Percentiles rank a stretch among this genome's conserved stretches.
Conservation (phyloP, 1,139 yeast genomes). For the Fermentozyma sake region DNA sequence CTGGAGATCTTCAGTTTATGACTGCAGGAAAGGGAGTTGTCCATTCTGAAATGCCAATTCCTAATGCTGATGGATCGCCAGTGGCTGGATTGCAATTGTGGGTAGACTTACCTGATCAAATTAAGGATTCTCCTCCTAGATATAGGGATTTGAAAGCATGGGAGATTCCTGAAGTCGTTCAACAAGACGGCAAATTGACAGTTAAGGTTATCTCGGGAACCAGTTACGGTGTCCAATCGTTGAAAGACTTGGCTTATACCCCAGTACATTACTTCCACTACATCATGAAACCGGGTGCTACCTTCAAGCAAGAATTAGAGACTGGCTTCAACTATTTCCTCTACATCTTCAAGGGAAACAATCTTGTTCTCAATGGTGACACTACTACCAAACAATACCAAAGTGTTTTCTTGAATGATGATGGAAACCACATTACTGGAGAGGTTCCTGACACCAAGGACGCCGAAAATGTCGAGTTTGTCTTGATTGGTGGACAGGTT, state of each 20-base stretch:
- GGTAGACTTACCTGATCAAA: slow-evolving; percentile 78
- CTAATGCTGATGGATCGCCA: slow-evolving; percentile 49
- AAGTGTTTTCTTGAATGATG: slow-evolving; percentile 60
- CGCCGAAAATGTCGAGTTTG: slow-evolving; percentile 46
- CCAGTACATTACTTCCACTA: slow-evolving; percentile 77
- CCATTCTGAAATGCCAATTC: slow-evolving; percentile 84
- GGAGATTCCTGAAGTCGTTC: slow-evolving; percentile 63
- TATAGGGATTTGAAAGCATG: slow-evolving; percentile 71
- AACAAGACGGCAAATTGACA: slow-evolving; percentile 62
- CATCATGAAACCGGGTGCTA: slow-evolving; percentile 64
- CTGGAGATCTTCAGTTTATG: slow-evolving; percentile 93
- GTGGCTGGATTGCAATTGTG: slow-evolving; percentile 81
- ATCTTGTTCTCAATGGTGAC: slow-evolving; percentile 44
- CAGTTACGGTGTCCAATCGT: slow-evolving; percentile 70
- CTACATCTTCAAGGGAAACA: slow-evolving; percentile 62
- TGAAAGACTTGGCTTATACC: slow-evolving; percentile 75
- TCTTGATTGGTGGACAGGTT: slow-evolving; percentile 72
- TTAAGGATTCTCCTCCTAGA: slow-evolving; percentile 69
- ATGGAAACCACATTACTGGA: slow-evolving; percentile 57
- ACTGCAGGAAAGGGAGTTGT: slow-evolving; percentile 90
- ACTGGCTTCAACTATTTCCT: slow-evolving; percentile 66
- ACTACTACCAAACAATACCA: slow-evolving; percentile 41
- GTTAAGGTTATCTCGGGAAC: slow-evolving; percentile 78
- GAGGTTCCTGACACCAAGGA: slow-evolving; percentile 11
- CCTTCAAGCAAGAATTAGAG: slow-evolving; percentile 59